phyloP scores from a whole-genome alignment of 306 rosid species.

The Luffa aegyptiaca region DNA sequence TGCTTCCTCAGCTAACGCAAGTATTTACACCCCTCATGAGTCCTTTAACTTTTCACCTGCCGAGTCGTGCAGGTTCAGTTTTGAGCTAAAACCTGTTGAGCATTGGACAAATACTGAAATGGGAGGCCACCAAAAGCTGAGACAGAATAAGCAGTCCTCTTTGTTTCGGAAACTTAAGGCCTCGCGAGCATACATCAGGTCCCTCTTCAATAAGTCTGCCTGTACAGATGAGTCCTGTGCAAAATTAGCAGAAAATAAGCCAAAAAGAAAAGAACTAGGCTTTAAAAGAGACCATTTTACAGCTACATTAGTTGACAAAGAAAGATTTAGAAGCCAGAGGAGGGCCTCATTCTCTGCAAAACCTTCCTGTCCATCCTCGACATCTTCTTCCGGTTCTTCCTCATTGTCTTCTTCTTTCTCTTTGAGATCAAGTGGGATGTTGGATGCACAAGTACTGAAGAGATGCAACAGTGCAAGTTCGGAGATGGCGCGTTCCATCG shows the following conservation, averaged over 20 bases:
- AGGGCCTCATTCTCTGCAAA: constrained; percentile 74
- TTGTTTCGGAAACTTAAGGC: constrained; percentile 54
- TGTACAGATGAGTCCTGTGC: constrained; percentile 38
- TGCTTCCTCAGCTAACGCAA: constrained; percentile 19
- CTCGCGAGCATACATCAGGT: constrained; percentile 52
- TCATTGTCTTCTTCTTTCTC: constrained; percentile 77
- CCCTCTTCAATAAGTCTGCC: constrained; percentile 55
- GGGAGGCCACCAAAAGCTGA: constrained; percentile 31
- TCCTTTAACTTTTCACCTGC: constrained; percentile 31
- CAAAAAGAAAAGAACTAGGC: constrained; percentile 28
- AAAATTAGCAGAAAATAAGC: constrained; percentile 30
- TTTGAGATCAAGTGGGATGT: constrained; percentile 41
- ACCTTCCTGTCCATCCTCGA: constrained; percentile 23
- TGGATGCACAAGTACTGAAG: constrained; percentile 45
- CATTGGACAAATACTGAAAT: constrained; percentile 16
- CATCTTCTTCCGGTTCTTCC: constrained; percentile 60
- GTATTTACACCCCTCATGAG: constrained; percentile 26
- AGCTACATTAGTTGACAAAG: not conserved
- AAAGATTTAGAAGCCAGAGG: constrained; percentile 28
- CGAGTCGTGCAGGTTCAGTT: constrained; percentile 66
- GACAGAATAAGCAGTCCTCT: constrained; percentile 46
- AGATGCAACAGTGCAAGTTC: constrained; percentile 62
- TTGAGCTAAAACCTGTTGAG: constrained; percentile 51
- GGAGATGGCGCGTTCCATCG: constrained; percentile 63
- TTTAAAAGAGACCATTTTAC: constrained; percentile 23